A percentile compares a stretch with the other conserved stretches of the same genome.
These are phyloP conservation scores for Multifurca ochricompacta DNA, from an alignment of 768 basidiomycete species.

Conservation along the genomic window DNA sequence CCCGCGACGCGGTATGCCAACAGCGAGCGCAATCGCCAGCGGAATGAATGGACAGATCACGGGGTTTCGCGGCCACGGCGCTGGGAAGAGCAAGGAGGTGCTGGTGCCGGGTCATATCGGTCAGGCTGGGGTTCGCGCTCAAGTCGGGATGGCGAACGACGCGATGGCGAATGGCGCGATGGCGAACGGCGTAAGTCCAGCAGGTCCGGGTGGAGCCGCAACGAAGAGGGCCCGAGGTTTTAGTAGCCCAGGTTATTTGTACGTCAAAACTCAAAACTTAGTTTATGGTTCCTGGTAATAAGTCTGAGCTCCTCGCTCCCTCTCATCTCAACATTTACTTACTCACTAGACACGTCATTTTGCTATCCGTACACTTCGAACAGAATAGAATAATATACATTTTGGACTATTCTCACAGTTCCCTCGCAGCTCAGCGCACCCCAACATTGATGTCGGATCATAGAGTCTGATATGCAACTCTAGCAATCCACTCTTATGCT, in stretches of 20 bases:
- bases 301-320: background rate
- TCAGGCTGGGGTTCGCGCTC: background rate
- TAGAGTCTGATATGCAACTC: background rate
- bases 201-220: background rate
- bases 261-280: background rate
- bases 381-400: background rate
- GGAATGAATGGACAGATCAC: constrained; percentile 4
- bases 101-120: background rate
- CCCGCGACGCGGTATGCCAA: constrained; percentile 1
- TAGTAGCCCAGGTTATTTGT: background rate
- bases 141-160: background rate
- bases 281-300: constrained; percentile 3
- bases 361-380: background rate
- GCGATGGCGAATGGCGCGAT: background rate
- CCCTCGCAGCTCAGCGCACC: too few species aligned
- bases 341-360: background rate
- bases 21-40: constrained; percentile 6
- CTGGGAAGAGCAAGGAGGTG: background rate
- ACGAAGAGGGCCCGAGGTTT: background rate
- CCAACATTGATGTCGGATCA: too few species aligned
- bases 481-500: too few species aligned
- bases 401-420: background rate
- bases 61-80: background rate
- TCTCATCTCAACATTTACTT: background rate
- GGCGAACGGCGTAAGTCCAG: background rate